A percentile compares a stretch with the other conserved stretches of the same genome.
phyloP scores from a whole-genome alignment of 2,329 filamentous ascomycete species.

The Botrytis paeoniae region DNA sequence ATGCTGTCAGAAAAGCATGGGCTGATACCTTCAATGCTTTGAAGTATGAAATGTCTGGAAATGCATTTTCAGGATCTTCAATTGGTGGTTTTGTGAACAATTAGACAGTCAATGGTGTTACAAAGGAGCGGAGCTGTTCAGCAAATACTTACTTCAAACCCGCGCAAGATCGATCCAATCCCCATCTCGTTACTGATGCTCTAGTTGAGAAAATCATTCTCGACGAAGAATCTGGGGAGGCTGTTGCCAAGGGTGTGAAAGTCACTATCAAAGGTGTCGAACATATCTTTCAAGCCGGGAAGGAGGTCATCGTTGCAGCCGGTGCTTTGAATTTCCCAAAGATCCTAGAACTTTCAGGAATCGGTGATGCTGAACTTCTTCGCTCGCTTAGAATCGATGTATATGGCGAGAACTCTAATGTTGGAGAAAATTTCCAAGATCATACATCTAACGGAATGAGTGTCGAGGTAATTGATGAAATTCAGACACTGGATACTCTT shows the following conservation, averaged over 20 bases:
- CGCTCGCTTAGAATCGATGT: constrained; percentile 25
- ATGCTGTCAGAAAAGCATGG: constrained; percentile 1
- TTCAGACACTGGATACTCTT: neutral
- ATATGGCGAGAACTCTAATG: constrained; percentile 26
- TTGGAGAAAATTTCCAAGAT: constrained; percentile 26
- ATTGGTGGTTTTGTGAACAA: neutral
- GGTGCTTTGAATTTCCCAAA: constrained; percentile 36
- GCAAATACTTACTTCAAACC: constrained; percentile 2
- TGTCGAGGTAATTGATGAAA: neutral
- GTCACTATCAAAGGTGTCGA: constrained; percentile 25
- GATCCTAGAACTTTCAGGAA: constrained; percentile 38
- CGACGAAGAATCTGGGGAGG: neutral
- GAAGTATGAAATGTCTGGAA: neutral
- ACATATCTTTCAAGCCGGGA: constrained; percentile 34
- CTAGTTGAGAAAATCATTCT: constrained; percentile 7
- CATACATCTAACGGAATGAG: neutral
- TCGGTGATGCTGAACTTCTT: constrained; percentile 30
- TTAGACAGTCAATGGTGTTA: neutral
- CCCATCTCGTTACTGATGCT: neutral
- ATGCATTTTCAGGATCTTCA: neutral
- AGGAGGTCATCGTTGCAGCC: constrained; percentile 35
- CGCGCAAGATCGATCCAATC: neutral
- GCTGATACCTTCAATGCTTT: neutral
- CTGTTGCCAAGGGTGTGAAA: constrained; percentile 10
- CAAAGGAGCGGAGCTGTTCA: neutral